These are phyloP conservation scores for Pseudogymnoascus sp. DNA, from an alignment of 2,329 filamentous ascomycete species.

Conservation along the genomic window DNA sequence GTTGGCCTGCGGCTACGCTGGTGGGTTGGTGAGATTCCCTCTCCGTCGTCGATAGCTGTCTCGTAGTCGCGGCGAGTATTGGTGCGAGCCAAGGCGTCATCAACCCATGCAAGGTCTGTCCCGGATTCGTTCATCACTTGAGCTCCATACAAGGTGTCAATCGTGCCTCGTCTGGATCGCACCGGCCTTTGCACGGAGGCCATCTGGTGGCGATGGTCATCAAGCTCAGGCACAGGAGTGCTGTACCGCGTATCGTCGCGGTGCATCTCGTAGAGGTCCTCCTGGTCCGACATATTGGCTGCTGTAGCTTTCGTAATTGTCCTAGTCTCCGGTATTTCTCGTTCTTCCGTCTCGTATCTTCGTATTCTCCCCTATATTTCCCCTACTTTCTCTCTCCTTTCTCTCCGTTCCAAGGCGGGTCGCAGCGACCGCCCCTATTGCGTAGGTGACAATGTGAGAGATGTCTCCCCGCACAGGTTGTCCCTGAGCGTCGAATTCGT, in stretches of 20 bases:
- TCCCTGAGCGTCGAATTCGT: slow-evolving; percentile 23
- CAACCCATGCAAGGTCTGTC: slow-evolving; percentile 33
- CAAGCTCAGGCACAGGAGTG: slow-evolving; percentile 69
- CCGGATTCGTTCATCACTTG: slow-evolving; percentile 22
- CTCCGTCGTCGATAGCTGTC: slow-evolving; percentile 35
- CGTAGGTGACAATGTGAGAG: slow-evolving; percentile 42
- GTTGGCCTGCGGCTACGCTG: slow-evolving; percentile 43
- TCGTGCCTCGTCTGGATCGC: slow-evolving; percentile 59
- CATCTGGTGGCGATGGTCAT: slow-evolving; percentile 72
- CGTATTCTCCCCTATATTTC: background rate
- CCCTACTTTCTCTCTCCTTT: background rate
- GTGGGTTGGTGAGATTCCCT: slow-evolving; percentile 34
- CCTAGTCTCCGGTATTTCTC: background rate
- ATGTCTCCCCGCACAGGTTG: slow-evolving; percentile 27
- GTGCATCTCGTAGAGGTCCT: slow-evolving; percentile 37
- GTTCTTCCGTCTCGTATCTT: background rate
- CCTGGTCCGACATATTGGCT: slow-evolving; percentile 58
- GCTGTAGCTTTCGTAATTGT: slow-evolving; percentile 17
- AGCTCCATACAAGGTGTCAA: slow-evolving; percentile 58
- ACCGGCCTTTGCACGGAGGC: slow-evolving; percentile 51
- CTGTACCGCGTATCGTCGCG: slow-evolving; percentile 54
- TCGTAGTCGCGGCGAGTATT: slow-evolving; percentile 75
- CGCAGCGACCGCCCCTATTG: slow-evolving; percentile 46
- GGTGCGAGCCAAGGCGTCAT: slow-evolving; percentile 33
- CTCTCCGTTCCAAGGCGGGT: slow-evolving; percentile 31